These are phyloP conservation scores for Phytophthora pini DNA, from an alignment of 352 stramenopile genomes.

Conservation along the genomic window DNA sequence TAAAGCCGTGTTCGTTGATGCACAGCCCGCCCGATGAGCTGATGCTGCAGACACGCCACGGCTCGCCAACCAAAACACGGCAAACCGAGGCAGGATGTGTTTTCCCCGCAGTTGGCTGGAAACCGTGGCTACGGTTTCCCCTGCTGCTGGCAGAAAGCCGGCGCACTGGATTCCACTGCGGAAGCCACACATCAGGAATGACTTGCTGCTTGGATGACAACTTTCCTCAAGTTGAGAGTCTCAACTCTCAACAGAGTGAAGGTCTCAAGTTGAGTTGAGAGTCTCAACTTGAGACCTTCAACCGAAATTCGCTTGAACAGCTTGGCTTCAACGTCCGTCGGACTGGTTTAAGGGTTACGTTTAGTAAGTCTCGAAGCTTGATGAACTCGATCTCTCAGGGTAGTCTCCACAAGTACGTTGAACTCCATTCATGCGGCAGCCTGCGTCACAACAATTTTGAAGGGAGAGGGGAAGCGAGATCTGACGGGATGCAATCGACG, in stretches of 20 bases:
- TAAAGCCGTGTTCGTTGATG: conserved; percentile 31
- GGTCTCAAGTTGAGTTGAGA: too few species aligned
- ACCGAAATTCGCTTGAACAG: too few species aligned
- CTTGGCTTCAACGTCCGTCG: too few species aligned
- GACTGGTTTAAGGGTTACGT: too few species aligned
- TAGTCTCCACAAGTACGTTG: background rate
- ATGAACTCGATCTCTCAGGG: background rate
- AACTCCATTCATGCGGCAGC: conserved; percentile 12
- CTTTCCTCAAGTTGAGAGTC: too few species aligned
- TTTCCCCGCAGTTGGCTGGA: background rate
- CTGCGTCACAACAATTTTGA: conserved; percentile 20
- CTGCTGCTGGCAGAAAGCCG: conserved; percentile 30
- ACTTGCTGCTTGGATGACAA: conserved; percentile 2
- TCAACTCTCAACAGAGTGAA: too few species aligned
- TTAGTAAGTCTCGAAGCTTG: too few species aligned
- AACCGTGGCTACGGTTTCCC: conserved; percentile 11
- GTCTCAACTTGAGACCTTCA: too few species aligned
- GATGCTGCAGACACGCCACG: conserved; percentile 28
- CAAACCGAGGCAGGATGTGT: conserved; percentile 27
- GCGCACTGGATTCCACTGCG: conserved; percentile 20
- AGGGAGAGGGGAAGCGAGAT: conserved; percentile 6
- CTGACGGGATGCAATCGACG: conserved; percentile 25
- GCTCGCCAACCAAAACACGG: conserved; percentile 37
- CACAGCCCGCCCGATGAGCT: conserved; percentile 21
- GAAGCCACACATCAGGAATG: conserved; percentile 23